A percentile compares a stretch with the other conserved stretches of the same genome.
Conservation (phyloP, 306 rosid species). For the Senna tora region DNA sequence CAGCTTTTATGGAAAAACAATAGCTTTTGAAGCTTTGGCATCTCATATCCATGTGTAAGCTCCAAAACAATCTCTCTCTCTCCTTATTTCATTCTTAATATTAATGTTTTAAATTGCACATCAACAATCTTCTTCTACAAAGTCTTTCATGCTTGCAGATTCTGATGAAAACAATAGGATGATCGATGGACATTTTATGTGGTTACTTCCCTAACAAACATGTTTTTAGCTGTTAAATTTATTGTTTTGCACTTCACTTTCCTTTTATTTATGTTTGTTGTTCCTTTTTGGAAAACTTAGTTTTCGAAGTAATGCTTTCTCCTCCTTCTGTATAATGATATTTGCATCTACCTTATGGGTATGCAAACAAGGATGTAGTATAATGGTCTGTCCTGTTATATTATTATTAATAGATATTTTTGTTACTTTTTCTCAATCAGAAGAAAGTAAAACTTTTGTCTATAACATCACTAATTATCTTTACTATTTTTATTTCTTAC, state of each 20-base stretch:
- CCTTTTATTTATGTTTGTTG: neutral
- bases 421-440: neutral
- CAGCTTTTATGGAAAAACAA: neutral
- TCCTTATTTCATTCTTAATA: neutral
- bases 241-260: neutral
- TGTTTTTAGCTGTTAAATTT: neutral
- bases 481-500: neutral
- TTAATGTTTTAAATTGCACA: neutral
- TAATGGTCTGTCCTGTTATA: neutral
- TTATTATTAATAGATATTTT: neutral
- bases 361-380: neutral
- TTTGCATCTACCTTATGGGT: neutral
- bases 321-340: neutral
- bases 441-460: neutral
- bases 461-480: neutral
- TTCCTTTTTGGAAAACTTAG: neutral
- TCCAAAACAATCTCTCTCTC: neutral
- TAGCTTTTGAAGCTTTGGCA: slow-evolving; percentile 19
- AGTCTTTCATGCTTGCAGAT: neutral
- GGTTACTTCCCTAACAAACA: neutral
- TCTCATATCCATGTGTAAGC: slow-evolving; percentile 7
- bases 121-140: neutral
- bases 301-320: neutral
- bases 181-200: neutral
- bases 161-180: neutral